These are phyloP conservation scores for Thermoascus crustaceus DNA, from an alignment of 2,329 filamentous ascomycete genomes.

Conservation along the genomic window DNA sequence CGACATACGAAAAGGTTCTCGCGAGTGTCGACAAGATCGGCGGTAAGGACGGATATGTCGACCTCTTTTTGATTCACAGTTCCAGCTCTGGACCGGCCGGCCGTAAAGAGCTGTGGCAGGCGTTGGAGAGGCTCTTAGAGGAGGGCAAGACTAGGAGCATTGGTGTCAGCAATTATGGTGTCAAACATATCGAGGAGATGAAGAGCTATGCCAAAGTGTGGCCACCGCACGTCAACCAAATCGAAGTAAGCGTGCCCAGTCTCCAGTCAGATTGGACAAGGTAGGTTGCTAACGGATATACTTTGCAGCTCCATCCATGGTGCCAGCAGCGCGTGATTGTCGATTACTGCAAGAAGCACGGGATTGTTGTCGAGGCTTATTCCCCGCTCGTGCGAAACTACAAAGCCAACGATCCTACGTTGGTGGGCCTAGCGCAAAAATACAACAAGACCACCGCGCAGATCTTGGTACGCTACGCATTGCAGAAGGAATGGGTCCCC, in stretches of 20 bases:
- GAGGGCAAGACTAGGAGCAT: slow-evolving; percentile 57
- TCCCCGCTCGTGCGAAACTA: slow-evolving; percentile 55
- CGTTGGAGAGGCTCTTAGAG: slow-evolving; percentile 53
- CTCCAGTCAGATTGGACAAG: slow-evolving; percentile 3
- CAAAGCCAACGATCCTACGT: slow-evolving; percentile 59
- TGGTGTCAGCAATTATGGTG: slow-evolving; percentile 65
- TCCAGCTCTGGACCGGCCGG: slow-evolving; percentile 48
- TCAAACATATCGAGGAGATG: slow-evolving; percentile 61
- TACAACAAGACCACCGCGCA: slow-evolving; percentile 68
- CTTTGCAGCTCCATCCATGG: slow-evolving; percentile 59
- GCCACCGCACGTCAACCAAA: slow-evolving; percentile 67
- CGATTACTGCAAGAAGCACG: slow-evolving; percentile 45
- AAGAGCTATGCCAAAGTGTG: slow-evolving; percentile 56
- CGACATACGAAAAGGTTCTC: slow-evolving; percentile 51
- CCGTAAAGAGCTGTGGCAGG: slow-evolving; percentile 57
- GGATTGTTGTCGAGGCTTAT: slow-evolving; percentile 48
- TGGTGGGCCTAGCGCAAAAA: slow-evolving; percentile 60
- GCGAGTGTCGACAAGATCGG: slow-evolving; percentile 58
- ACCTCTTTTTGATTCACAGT: slow-evolving; percentile 63
- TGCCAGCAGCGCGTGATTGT: slow-evolving; percentile 55
- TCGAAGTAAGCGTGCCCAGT: slow-evolving; percentile 49
- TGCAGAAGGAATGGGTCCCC: slow-evolving; percentile 69
- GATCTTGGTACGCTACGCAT: slow-evolving; percentile 68
- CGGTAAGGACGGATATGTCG: slow-evolving; percentile 54
- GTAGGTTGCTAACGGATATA: slow-evolving; percentile 15